Evolutionary conservation across 129 eudicot species (phyloP).

Genomic region (Calendula officinalis): DNA sequence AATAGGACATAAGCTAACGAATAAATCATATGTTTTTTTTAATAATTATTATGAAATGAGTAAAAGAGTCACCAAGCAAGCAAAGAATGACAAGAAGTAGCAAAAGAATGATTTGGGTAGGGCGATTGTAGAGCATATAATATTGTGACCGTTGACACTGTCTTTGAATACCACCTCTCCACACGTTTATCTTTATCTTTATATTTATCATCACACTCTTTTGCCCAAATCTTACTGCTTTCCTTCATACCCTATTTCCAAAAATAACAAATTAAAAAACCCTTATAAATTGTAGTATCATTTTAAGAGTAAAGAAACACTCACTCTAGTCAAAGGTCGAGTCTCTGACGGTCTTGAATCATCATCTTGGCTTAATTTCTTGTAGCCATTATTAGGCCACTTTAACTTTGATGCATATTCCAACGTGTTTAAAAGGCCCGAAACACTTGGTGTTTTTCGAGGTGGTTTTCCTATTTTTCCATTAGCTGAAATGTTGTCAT

Average conservation of each 20-base stretch:
- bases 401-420: conserved; percentile 56
- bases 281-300: neutral
- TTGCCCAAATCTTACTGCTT: conserved; percentile 55
- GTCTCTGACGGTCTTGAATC: conserved; percentile 42
- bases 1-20: too few species aligned
- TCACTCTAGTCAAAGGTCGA: conserved; percentile 41
- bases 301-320: conserved; percentile 4
- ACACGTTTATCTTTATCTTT: conserved; percentile 42
- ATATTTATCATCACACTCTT: conserved; percentile 47
- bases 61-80: conserved; percentile 57
- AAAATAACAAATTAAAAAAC: neutral
- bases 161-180: conserved; percentile 65
- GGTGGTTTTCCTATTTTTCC: conserved; percentile 49
- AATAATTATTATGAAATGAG: neutral
- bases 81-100: conserved; percentile 46
- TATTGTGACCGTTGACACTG: conserved; percentile 72
- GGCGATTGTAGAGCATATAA: conserved; percentile 66
- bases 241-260: conserved; percentile 38
- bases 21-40: neutral
- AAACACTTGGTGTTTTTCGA: conserved; percentile 68
- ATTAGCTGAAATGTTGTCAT: conserved; percentile 26
- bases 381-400: conserved; percentile 70
- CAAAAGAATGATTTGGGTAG: conserved; percentile 48
- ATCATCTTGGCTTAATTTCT: conserved; percentile 55
- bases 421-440: conserved; percentile 58